Conservation (phyloP, 2,329 filamentous ascomycete species). For the Colletotrichum sp. region DNA sequence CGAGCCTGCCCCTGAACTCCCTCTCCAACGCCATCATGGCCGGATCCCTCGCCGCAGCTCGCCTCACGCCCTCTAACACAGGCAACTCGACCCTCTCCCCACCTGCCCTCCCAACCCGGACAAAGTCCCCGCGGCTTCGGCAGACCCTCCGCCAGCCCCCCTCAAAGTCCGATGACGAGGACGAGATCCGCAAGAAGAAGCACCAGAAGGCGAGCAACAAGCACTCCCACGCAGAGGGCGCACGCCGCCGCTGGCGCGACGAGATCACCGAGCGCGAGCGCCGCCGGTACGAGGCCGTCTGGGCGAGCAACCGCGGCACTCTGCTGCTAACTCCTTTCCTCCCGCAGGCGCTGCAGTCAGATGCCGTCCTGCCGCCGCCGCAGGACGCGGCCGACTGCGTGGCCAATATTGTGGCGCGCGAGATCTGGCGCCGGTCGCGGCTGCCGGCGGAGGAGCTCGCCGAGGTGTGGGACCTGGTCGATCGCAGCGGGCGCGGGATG, state of each 20-base stretch:
- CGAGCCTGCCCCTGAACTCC: constrained; percentile 62
- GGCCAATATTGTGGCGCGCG: constrained; percentile 70
- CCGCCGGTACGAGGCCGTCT: constrained; percentile 84
- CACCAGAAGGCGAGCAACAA: constrained; percentile 56
- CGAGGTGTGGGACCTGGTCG: constrained; percentile 80
- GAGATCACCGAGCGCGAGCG: constrained; percentile 73
- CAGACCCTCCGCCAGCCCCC: constrained; percentile 69
- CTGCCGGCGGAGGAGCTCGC: constrained; percentile 72
- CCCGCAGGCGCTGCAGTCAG: not conserved
- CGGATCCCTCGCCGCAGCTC: constrained; percentile 72
- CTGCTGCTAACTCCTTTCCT: constrained; percentile 36
- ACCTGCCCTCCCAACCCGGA: constrained; percentile 45
- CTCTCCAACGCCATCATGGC: constrained; percentile 79
- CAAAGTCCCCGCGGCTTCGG: constrained; percentile 60
- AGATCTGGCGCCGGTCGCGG: constrained; percentile 77
- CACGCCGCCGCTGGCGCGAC: constrained; percentile 78
- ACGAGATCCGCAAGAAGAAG: constrained; percentile 55
- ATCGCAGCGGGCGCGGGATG: constrained; percentile 57
- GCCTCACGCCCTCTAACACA: constrained; percentile 47
- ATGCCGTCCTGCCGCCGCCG: not conserved
- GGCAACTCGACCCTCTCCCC: constrained; percentile 43
- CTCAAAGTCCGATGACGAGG: constrained; percentile 57
- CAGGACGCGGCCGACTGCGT: constrained; percentile 56
- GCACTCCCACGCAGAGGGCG: constrained; percentile 78
- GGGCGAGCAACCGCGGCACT: constrained; percentile 79